phyloP scores from a whole-genome alignment of 345 rosid species.

The Rhodamnia rubescens region DNA sequence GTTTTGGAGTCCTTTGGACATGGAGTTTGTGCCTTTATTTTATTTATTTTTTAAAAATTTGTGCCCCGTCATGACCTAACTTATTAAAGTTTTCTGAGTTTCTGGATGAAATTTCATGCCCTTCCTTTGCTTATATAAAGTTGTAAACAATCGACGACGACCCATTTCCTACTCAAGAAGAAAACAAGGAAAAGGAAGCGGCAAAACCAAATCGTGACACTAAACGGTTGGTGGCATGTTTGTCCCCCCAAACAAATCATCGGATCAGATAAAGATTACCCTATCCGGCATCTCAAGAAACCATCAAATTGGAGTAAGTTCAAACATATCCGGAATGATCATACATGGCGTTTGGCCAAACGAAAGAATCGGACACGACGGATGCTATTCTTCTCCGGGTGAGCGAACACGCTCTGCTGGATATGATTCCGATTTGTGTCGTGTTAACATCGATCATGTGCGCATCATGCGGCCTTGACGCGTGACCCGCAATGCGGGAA shows the following conservation, averaged over 20 bases:
- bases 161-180: not conserved
- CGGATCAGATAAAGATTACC: not conserved
- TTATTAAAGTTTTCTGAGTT: not conserved
- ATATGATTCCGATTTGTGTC: too few species aligned
- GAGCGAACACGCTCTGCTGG: not conserved
- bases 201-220: not conserved
- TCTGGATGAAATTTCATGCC: not conserved
- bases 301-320: not conserved
- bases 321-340: fast-evolving
- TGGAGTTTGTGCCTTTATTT: too few species aligned
- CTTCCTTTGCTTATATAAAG: not conserved
- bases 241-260: not conserved
- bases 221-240: not conserved
- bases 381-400: not conserved
- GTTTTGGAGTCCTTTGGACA: too few species aligned
- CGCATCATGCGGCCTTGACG: not conserved
- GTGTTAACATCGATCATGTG: too few species aligned
- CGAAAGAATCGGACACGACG: not conserved
- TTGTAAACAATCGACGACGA: not conserved
- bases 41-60: not conserved
- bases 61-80: not conserved
- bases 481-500: too few species aligned
- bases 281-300: not conserved
- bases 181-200: not conserved
- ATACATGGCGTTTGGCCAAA: not conserved